These are phyloP conservation scores for Ascochyta rabiei DNA, from an alignment of 2,329 filamentous ascomycete genomes.

Conservation along the genomic window DNA sequence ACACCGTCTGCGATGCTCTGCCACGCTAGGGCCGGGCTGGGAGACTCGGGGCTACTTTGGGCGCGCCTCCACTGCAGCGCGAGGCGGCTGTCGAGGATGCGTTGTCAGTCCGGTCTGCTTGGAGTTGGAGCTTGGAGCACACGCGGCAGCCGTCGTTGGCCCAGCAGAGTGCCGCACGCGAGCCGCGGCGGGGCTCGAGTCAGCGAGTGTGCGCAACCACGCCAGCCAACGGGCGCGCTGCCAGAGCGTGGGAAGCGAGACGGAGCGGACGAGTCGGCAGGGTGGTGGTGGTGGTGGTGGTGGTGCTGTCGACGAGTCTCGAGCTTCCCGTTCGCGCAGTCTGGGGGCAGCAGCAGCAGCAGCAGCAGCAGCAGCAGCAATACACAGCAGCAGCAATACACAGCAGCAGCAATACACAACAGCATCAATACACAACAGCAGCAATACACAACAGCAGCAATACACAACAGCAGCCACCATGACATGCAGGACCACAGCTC, in stretches of 20 bases:
- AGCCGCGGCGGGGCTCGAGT: constrained; percentile 4
- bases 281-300: background rate
- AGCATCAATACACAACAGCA: background rate
- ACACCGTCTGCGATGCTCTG: background rate
- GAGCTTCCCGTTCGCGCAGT: constrained; percentile 2
- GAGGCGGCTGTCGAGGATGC: constrained; percentile 25
- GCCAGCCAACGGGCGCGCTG: constrained; percentile 1
- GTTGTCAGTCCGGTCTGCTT: constrained; percentile 21
- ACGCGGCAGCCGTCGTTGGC: too few relatives aligned
- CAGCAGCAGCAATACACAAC: background rate
- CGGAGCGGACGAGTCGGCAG: background rate
- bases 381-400: constrained; percentile 1
- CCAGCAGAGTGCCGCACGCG: background rate
- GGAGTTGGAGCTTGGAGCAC: background rate
- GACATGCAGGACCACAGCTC: constrained; percentile 13
- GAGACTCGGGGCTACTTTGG: constrained; percentile 23
- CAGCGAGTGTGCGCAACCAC: constrained; percentile 1
- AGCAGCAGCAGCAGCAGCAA: too few relatives aligned
- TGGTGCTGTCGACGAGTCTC: background rate
- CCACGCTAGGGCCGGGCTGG: constrained; percentile 23
- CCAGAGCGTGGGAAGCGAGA: background rate
- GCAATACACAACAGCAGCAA: too few relatives aligned
- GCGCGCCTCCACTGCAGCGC: constrained; percentile 16
- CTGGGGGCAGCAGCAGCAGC: background rate
- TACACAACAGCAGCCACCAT: background rate